Conservation (phyloP, 2,329 filamentous ascomycete genomes). For the Phaeosphaeria sp. region DNA sequence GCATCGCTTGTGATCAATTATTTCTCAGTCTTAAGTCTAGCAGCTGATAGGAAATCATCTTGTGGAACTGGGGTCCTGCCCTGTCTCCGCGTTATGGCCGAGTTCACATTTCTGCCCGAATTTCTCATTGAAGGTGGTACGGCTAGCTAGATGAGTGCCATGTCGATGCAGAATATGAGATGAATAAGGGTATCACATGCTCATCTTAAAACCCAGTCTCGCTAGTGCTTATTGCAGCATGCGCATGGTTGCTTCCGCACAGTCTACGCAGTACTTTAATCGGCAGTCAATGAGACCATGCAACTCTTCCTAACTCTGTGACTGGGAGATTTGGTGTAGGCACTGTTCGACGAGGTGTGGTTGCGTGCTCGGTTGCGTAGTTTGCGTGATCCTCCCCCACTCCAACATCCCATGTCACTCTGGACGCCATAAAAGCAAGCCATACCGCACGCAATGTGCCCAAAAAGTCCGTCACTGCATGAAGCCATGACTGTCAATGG, state of each 20-base stretch:
- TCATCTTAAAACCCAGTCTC: neutral
- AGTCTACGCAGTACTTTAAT: neutral
- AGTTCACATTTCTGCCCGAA: too few relatives aligned
- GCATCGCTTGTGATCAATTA: too few relatives aligned
- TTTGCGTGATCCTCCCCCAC: conserved; percentile 15
- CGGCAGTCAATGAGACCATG: neutral
- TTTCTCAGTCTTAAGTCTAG: too few relatives aligned
- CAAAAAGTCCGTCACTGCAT: neutral
- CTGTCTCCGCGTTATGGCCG: too few relatives aligned
- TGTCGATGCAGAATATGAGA: too few relatives aligned
- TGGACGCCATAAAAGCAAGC: neutral
- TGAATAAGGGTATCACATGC: too few relatives aligned
- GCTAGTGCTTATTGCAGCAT: neutral
- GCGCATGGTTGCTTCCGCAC: neutral
- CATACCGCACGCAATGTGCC: neutral
- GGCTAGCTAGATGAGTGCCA: neutral
- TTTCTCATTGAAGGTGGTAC: too few relatives aligned
- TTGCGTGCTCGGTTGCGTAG: conserved; percentile 12
- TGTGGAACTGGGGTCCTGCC: too few relatives aligned
- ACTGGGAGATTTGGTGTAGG: neutral
- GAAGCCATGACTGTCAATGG: conserved; percentile 1
- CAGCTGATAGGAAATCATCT: too few relatives aligned
- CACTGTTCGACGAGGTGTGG: neutral
- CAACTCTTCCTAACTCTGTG: neutral
- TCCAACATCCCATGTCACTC: neutral